These are phyloP conservation scores for Penicillium silybi DNA, from an alignment of 495 filamentous ascomycete species.

Conservation along the genomic window DNA sequence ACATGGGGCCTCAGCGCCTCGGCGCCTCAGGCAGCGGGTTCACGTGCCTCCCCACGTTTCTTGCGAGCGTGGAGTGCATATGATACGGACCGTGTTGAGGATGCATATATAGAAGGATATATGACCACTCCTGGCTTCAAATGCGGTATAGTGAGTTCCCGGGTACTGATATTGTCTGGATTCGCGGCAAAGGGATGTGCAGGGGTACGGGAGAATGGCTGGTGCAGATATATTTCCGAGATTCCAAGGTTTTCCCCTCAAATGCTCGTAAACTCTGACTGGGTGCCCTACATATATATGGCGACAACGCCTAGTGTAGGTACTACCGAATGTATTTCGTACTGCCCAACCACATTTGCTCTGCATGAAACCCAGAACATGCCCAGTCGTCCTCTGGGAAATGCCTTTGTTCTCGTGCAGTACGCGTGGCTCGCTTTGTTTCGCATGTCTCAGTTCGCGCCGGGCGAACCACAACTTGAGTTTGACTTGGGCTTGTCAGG, in stretches of 20 bases:
- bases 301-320: not conserved
- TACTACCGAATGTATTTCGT: not conserved
- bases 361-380: not conserved
- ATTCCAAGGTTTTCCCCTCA: slow-evolving; percentile 1
- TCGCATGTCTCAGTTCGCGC: slow-evolving; percentile 14
- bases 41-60: slow-evolving; percentile 9
- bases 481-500: not conserved
- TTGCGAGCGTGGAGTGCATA: not conserved
- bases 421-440: slow-evolving; percentile 11
- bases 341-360: not conserved
- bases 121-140: not conserved
- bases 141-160: slow-evolving; percentile 3
- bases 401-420: slow-evolving; percentile 6
- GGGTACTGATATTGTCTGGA: not conserved
- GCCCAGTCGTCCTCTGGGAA: not conserved
- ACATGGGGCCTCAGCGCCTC: slow-evolving; percentile 11
- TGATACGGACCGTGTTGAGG: not conserved
- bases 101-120: not conserved
- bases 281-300: not conserved
- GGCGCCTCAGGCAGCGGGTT: slow-evolving; percentile 11
- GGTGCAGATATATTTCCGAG: not conserved
- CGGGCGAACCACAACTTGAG: not conserved
- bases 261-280: no score
- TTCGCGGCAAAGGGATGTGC: not conserved
- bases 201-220: not conserved